Evolutionary conservation across 1,284 basidiomycete genomes (phyloP), one percentile per base, ranked within the genome.

Genomic region (Vanrija humicola): DNA sequence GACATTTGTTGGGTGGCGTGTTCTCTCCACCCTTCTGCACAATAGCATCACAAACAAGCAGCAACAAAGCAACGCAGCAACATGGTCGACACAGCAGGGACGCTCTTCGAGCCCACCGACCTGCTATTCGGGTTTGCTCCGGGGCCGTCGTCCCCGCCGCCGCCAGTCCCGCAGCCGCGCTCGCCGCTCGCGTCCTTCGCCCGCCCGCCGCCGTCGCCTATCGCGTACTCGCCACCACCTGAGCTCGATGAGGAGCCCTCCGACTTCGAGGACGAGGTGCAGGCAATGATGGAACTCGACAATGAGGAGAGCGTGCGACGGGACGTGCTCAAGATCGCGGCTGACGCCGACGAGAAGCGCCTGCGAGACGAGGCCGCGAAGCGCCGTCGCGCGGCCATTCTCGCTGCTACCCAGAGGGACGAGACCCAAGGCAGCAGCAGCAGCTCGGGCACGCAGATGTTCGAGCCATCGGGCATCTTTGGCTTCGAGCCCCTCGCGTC

Each of bases 201-300:
- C 5, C 38, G 18, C 18, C 12, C 42, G 40, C 40, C 40, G 19
- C 48, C 48, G n/a, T 16, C 43, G 23, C 34, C 50, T 15, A 29
- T 21, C 14, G 28, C 19, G 43, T 49, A 61, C 42, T 62, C 52
- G 10, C 60, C 67, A 12, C 66, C 66, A 3, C 63, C 63, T 4
- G 59, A 63, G 26, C 49, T 61, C 5, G 62, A 63, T 10, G 68
- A 68, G 46, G 65, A 62, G 47, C 61, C 60, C 5, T 46, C 44
- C 14, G 57, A 65, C 47, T 55, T 60, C 42, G 66, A 68, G 43
- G 66, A 66, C 45, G 66, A 67, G 50, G 49, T 63, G 43, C 40
- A 39, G 48, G 64, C 58, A 12, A 46, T 63, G 59, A 54, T 59
- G 55, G 64, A 66, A 34, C 52, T 48, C 12, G 48, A 50, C 28